Base-by-base conservation (phyloP, 108 stramenopile genomes). In the Stephanodiscus minutulus region DNA sequence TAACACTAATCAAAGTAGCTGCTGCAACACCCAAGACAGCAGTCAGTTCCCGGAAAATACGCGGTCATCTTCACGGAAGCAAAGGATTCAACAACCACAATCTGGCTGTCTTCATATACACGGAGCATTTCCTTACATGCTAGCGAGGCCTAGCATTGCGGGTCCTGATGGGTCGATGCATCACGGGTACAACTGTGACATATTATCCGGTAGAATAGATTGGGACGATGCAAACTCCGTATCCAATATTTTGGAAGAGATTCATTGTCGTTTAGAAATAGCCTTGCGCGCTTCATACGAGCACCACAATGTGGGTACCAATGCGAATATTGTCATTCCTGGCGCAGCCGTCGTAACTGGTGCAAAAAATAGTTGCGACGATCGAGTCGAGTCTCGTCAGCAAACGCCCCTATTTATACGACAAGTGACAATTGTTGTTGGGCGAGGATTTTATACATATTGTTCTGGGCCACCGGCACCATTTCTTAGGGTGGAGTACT, bases 401-500 rank as follows among this genome's bases (percentile, higher is more conserved):
- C 41, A 62, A 61, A 53, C 37, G 55, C 22, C 13, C 36, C 27
- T 74, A 15, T 62, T 87, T 52, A 88, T 95, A 68, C 90, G 94
- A 37, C 76, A 55, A 31, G 56, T 95, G 2, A 82, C 91, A 10
- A 82, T 92, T 2, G 91, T 91, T 7, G 73, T 62, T 21, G 94
- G 94, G n/a, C 55, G 89, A 60, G 91, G 90, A 29, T 95, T 95
- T 68, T 95, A 95, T 65, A 90, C 91, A 21, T 95, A 79, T 68
- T 91, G 86, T 41, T 75, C 88, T 21, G 91, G 91, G 31, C 88
- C 88, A 10, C 48, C 83, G 12, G 85, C 85, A 24, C 89, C 89
- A 55, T 88, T 90, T 72, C 50, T 90, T 11, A 59, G 81, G n/a
- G 83, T 91, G 21, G 91, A 95, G 75, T 95, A 95, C 67, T 95